Percentiles rank a stretch among this genome's conserved stretches.
Conservation (phyloP, 176 grass and related monocot species). For the Calamus simplicifolius region DNA sequence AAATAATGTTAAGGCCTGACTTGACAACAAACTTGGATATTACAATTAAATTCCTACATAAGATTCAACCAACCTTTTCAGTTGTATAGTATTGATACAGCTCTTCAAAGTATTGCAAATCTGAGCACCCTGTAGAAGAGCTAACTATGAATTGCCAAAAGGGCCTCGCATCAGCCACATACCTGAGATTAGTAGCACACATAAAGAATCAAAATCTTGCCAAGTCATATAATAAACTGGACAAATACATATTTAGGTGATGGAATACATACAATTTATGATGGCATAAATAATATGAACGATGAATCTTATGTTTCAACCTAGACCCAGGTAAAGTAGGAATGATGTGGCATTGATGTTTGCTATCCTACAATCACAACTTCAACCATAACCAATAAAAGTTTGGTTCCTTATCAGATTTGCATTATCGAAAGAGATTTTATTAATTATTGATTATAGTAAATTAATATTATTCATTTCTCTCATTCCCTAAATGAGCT, state of each 20-base stretch:
- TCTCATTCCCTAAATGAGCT: too few species aligned
- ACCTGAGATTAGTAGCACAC: slow-evolving; percentile 36
- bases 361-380: too few species aligned
- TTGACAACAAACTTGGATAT: background rate
- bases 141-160: slow-evolving; percentile 92
- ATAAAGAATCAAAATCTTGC: slow-evolving; percentile 1
- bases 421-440: too few species aligned
- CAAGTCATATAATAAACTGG: background rate
- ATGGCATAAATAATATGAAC: too few species aligned
- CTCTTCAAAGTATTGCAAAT: slow-evolving; percentile 91
- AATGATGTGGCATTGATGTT: too few species aligned
- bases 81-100: slow-evolving; percentile 88
- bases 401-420: too few species aligned
- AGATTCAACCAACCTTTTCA: slow-evolving; percentile 51
- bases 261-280: too few species aligned
- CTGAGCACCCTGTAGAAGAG: slow-evolving; percentile 81
- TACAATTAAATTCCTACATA: background rate
- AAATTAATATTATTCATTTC: too few species aligned
- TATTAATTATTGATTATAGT: too few species aligned
- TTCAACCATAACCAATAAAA: too few species aligned
- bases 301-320: too few species aligned
- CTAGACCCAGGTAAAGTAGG: too few species aligned
- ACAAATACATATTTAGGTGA: background rate
- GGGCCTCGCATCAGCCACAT: slow-evolving; percentile 89
- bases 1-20: slow-evolving; percentile 24